Evolutionary conservation across 768 basidiomycete species (phyloP), one percentile per base, ranked within the genome.

Genomic region (Lactarius vividus): DNA sequence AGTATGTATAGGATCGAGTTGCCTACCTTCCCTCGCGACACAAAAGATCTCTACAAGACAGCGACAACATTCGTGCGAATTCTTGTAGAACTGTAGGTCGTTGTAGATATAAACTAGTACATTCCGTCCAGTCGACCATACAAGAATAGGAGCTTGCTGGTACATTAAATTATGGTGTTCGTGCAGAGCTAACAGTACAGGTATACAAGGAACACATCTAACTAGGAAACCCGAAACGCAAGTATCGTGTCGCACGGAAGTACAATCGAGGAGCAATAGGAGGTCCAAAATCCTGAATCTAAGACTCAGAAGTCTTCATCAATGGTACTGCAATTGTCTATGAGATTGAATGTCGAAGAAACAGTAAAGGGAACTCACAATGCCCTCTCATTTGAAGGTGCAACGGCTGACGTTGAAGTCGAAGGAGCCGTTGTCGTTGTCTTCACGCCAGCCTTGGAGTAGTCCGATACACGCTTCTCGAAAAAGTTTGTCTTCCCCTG

Each of bases 401-500:
- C 35, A 3, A 61, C 40, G 0, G 59, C 44, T 1, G 66, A 37
- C 35, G 11, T 37, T 13, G 35, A 37, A 13, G 35, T 64, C 18
- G 60, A 53, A 9, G 68, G 40, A 3, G 35, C 57, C 23, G 63
- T 58, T 23, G 63, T 46, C 8, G 67, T 62, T 35, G 63, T 62
- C 52, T 70, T 69, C 63, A 90, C 81, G 58, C 84, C 80, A 10
- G 90, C 89, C 72, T 84, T 89, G 18, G 86, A 81, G 71, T 92
- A 92, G 23, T 92, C 90, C 3, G 92, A 94, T 4, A 97, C 96
- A 1, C 95, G 85, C 78, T 96, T 95, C 79, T 96, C 94, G 74
- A 96, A 97, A 77, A 97, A 97, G 78, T 97, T 95, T 46, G 95
- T 93, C 81, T 98, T 98, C 69, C 96, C 96, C 78, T 95, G 90